Evolutionary conservation across 345 rosid species (phyloP), one percentile per base, ranked within the genome.

Genomic region (Moringa oleifera): DNA sequence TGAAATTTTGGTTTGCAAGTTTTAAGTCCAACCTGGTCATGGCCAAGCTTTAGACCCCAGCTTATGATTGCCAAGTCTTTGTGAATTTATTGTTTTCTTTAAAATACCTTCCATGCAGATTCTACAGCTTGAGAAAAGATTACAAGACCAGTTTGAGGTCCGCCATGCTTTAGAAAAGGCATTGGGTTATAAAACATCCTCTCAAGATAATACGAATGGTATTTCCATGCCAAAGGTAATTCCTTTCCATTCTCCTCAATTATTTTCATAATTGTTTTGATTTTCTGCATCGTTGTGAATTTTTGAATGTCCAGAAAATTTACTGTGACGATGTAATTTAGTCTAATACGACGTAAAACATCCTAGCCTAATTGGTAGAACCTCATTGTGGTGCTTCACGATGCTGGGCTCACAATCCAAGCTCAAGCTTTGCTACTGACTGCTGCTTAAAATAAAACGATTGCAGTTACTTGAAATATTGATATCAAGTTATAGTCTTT

Each of bases 131-230:
- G 95, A 90, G 77, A 85, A 77, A 71, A 84, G 90, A 72, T 73
- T 90, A 72, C 86, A 83, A 72, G 83, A 80, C 61, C 95, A 91
- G 65, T 88, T 90, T 69, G 72, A 75, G 69, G 93, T 88, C 59
- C 95, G 97, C 16, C 69, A 54, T 66, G 83, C 85, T 13, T 69
- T 94, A 55, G 99, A 94, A 73, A 89, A 83, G 66, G 97, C 97
- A 13, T 77, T 87, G 70, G 95, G 96, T 54, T 82, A 86, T 77
- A 70, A 68, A 67, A 50, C 85, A 61, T 74, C 76, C 8, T 74
- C 80, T 61, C 66, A 66, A 51, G 74, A 65, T 36, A 73, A 74
- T 62, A 62, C 68, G 41, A 67, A 72, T 49, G 80, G 76, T 47
- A 58, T 66, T 59, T 65, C 81, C 41, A 80, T 79, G 75, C 87